phyloP scores from a whole-genome alignment of 2,329 filamentous ascomycete genomes.

The Rhytidhysteron rufulum region DNA sequence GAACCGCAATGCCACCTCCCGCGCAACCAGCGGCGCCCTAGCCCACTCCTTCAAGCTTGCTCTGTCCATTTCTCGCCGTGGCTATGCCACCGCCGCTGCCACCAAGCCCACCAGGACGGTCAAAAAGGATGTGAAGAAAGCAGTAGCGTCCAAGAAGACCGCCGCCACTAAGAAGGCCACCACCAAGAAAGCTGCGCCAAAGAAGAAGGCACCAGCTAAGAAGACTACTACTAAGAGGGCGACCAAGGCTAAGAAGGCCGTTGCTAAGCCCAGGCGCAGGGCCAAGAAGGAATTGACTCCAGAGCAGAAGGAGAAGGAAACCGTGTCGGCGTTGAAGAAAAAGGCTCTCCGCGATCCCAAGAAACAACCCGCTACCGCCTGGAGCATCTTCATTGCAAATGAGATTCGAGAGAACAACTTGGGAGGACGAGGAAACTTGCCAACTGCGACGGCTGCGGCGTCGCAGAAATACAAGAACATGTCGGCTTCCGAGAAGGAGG shows the following conservation, averaged over 20 bases:
- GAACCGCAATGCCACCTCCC: constrained; percentile 18
- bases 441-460: constrained; percentile 2
- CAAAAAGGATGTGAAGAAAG: constrained; percentile 24
- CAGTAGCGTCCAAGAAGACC: constrained; percentile 15
- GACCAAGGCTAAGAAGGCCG: constrained; percentile 4
- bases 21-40: constrained; percentile 15
- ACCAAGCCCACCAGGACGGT: constrained; percentile 31
- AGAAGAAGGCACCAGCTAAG: constrained; percentile 16
- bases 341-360: constrained; percentile 35
- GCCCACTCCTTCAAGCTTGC: constrained; percentile 21
- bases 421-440: neutral
- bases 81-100: constrained; percentile 30
- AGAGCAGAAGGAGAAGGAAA: constrained; percentile 24
- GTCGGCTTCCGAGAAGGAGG: constrained; percentile 33
- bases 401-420: constrained; percentile 2
- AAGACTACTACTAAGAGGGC: constrained; percentile 11
- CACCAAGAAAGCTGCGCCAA: constrained; percentile 10
- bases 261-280: constrained; percentile 10
- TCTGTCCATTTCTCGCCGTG: constrained; percentile 18
- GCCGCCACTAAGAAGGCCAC: constrained; percentile 19
- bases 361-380: constrained; percentile 13
- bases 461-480: constrained; percentile 21
- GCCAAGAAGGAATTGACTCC: constrained; percentile 16
- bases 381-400: constrained; percentile 25
- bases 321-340: constrained; percentile 31